Conservation (phyloP, 2,329 filamentous ascomycete genomes). For the Neonectria ditissima region DNA sequence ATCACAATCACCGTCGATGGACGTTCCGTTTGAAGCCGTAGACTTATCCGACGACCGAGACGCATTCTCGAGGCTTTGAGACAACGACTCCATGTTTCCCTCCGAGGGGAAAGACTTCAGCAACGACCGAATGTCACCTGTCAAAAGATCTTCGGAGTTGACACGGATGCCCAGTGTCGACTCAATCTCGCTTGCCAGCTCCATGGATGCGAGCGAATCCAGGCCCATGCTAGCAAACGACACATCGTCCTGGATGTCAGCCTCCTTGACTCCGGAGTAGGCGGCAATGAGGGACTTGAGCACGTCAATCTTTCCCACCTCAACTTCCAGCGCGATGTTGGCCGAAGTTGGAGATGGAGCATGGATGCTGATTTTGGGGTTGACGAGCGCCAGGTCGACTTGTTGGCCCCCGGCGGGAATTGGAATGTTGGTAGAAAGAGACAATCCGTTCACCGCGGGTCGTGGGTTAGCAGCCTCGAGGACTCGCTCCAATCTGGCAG, state of each 20-base stretch:
- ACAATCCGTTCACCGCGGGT: background rate
- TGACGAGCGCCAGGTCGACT: background rate
- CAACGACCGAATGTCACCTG: conserved; percentile 16
- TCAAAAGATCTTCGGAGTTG: conserved; percentile 28
- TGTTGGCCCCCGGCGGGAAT: background rate
- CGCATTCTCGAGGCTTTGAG: conserved; percentile 5
- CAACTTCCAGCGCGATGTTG: background rate
- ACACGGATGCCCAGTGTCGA: conserved; percentile 27
- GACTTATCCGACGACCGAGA: conserved; percentile 17
- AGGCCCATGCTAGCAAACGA: conserved; percentile 32
- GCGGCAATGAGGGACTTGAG: conserved; percentile 25
- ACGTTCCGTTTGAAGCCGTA: conserved; percentile 1
- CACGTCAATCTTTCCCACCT: conserved; percentile 2
- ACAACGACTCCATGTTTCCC: background rate
- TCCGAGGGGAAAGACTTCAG: conserved; percentile 12
- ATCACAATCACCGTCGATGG: conserved; percentile 9
- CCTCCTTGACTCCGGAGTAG: conserved; percentile 31
- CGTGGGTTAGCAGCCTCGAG: conserved; percentile 27
- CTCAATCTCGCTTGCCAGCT: conserved; percentile 34
- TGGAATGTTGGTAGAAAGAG: background rate
- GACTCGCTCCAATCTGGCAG: conserved; percentile 31
- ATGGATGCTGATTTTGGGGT: conserved; percentile 4
- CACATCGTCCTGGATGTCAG: conserved; percentile 30
- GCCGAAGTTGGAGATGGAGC: background rate
- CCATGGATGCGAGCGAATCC: conserved; percentile 36